Base-by-base conservation (phyloP, 148 eudicot genomes). In the Amaranthus cruentus region DNA sequence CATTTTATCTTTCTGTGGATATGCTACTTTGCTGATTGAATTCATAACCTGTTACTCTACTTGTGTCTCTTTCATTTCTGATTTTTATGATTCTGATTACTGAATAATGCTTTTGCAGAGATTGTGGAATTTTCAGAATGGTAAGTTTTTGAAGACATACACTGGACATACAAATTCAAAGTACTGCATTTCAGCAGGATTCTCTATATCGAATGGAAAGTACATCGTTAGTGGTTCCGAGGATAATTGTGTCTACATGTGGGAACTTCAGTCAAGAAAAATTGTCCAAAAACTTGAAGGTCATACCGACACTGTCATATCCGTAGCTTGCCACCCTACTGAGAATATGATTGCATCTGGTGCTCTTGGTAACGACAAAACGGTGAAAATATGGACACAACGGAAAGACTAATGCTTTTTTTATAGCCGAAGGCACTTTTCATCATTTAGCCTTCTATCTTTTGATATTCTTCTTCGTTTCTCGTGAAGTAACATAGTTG, bases 181-280 rank as follows among this genome's bases (percentile, higher is more conserved):
- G 80, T 94, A 84, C 83, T 94, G 98, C 86, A 81, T 89, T 73
- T 88, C 97, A 7, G 82, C 98, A 7, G 79, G 88, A 71, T 91
- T 94, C 78, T 94, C 98, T 0, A 81, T 86, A 76, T 85, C 98
- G 18, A 94, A 89, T 47, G 98, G 97, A 55, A 94, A 90, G 80
- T 94, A 91, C 77, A 88, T 94, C 6, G 96, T 90, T 13, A 88
- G 98, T 51, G 98, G 98, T 46, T 94, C 98, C 0, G 98, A 94
- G 86, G 98, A 91, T 76, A 89, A 90, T 72, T 83, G 85, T 70
- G 86, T 94, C 47, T 94, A 91, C 75, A 75, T 91, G 64, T 94
- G 98, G 98, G 98, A 91, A 68, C 96, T 94, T 66, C 98, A 91
- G 84, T 73, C 91, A 2, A 83, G 97, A 76, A 89, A 94, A 75